These are phyloP conservation scores for Ambispora gerdemannii DNA, from an alignment of 192 early-diverging fungal species.

Conservation along the genomic window DNA sequence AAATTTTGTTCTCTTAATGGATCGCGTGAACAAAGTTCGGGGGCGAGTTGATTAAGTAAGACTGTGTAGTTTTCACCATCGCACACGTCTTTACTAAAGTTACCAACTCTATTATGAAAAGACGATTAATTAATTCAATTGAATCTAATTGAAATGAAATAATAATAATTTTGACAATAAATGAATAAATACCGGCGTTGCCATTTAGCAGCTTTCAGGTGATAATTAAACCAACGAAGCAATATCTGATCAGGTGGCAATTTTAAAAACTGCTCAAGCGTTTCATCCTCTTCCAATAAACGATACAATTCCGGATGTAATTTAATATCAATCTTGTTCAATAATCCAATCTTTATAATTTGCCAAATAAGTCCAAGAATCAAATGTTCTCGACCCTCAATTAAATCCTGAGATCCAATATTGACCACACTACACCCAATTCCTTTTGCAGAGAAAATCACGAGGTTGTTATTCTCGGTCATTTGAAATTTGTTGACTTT, in stretches of 20 bases:
- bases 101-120: slow-evolving; percentile 67
- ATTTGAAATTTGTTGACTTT: slow-evolving; percentile 94
- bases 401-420: slow-evolving; percentile 95
- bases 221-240: slow-evolving; percentile 99
- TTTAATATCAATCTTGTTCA: slow-evolving; percentile 97
- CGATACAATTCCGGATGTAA: slow-evolving; percentile 97
- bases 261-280: slow-evolving; percentile 89
- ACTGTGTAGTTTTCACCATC: slow-evolving; percentile 96
- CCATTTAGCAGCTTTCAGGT: slow-evolving; percentile 91
- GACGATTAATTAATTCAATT: neutral
- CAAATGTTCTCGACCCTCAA: slow-evolving; percentile 95
- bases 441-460: slow-evolving; percentile 97
- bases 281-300: slow-evolving; percentile 89
- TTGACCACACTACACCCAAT: slow-evolving; percentile 98
- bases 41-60: slow-evolving; percentile 88
- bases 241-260: slow-evolving; percentile 96
- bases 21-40: slow-evolving; percentile 71
- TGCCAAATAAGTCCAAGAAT: slow-evolving; percentile 98
- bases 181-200: slow-evolving; percentile 52
- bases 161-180: too few species aligned
- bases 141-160: too few species aligned
- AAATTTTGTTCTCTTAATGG: slow-evolving; percentile 80
- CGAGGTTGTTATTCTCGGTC: slow-evolving; percentile 99
- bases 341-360: slow-evolving; percentile 96
- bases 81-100: slow-evolving; percentile 90